These are phyloP conservation scores for Colletotrichum horii DNA, from an alignment of 2,329 filamentous ascomycete genomes.

Conservation along the genomic window DNA sequence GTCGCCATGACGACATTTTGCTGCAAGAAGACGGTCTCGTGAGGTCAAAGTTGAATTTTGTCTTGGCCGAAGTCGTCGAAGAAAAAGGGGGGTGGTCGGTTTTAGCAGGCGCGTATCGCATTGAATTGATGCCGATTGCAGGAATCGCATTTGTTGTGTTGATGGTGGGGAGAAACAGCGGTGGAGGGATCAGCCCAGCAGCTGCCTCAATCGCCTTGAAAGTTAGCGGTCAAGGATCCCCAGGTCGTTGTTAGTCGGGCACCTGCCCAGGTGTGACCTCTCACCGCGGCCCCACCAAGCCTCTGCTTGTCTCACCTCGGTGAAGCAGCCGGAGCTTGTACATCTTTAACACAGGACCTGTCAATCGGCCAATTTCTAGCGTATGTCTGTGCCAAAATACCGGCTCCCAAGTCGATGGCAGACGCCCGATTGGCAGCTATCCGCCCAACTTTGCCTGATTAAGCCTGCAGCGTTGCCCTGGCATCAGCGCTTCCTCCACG, in stretches of 20 bases:
- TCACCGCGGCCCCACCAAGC: neutral
- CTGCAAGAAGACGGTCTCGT: neutral
- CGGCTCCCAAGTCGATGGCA: neutral
- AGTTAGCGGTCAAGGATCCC: neutral
- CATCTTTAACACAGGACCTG: neutral
- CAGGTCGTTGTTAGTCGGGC: neutral
- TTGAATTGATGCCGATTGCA: conserved; percentile 2
- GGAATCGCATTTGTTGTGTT: conserved; percentile 19
- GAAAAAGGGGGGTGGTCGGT: neutral
- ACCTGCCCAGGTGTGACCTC: neutral
- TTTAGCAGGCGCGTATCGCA: conserved; percentile 1
- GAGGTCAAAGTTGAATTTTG: neutral
- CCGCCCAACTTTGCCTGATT: neutral
- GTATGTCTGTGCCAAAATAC: neutral
- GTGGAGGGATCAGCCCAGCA: conserved; percentile 18
- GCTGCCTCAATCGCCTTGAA: neutral
- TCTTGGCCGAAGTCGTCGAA: neutral
- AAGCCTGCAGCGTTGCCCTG: neutral
- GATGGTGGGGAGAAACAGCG: conserved; percentile 18
- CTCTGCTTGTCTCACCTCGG: neutral
- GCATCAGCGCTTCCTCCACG: neutral
- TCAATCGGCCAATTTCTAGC: neutral
- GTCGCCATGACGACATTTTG: conserved; percentile 36
- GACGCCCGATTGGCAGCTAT: neutral
- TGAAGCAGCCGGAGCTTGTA: neutral